Evolutionary conservation across 2,329 filamentous ascomycete genomes (phyloP).

Genomic region (Colletotrichum kahawae): DNA sequence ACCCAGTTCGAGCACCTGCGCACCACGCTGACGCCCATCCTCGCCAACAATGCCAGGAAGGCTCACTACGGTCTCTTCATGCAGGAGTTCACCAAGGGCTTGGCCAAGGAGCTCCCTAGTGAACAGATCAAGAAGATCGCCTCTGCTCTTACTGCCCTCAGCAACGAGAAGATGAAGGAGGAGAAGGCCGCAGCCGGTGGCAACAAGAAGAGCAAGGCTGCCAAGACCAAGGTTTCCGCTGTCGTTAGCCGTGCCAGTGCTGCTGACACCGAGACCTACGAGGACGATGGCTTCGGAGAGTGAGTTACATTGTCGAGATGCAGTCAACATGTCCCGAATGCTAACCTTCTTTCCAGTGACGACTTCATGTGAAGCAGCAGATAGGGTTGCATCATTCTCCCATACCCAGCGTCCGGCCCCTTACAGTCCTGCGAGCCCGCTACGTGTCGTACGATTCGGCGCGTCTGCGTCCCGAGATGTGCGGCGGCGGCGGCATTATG

Average conservation of each 20-base stretch:
- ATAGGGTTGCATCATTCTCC: slow-evolving; percentile 17
- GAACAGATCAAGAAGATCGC: slow-evolving; percentile 97
- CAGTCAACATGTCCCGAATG: neutral
- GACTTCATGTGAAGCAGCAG: slow-evolving; percentile 71
- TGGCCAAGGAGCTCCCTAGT: slow-evolving; percentile 85
- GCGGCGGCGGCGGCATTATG: neutral
- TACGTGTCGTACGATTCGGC: neutral
- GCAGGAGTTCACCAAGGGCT: slow-evolving; percentile 87
- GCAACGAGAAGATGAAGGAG: slow-evolving; percentile 98
- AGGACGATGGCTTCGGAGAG: slow-evolving; percentile 83
- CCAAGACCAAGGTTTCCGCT: slow-evolving; percentile 90
- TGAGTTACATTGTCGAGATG: slow-evolving; percentile 54
- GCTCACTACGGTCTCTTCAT: slow-evolving; percentile 89
- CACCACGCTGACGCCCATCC: slow-evolving; percentile 78
- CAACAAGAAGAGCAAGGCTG: slow-evolving; percentile 95
- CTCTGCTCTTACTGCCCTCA: slow-evolving; percentile 83
- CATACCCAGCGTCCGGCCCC: slow-evolving; percentile 4
- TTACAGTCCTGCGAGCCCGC: neutral
- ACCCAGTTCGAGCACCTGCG: slow-evolving; percentile 82
- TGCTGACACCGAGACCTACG: slow-evolving; percentile 79
- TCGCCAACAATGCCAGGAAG: slow-evolving; percentile 80
- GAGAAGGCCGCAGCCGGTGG: slow-evolving; percentile 95
- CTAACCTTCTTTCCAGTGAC: slow-evolving; percentile 51
- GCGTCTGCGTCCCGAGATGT: neutral
- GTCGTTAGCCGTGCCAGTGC: slow-evolving; percentile 66